phyloP scores from a whole-genome alignment of 2,329 filamentous ascomycete species.

The Aspergillus fischeri region DNA sequence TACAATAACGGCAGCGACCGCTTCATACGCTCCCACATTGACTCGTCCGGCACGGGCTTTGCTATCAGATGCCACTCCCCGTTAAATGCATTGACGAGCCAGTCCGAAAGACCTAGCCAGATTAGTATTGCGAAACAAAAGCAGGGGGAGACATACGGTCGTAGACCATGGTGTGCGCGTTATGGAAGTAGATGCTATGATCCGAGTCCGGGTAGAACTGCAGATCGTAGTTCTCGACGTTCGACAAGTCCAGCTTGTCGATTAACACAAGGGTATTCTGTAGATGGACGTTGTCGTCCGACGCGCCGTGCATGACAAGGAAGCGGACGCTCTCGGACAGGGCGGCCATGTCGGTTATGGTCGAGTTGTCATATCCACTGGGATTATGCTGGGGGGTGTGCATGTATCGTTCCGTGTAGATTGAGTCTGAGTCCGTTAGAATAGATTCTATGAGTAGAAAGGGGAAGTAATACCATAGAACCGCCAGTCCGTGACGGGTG shows the following conservation, averaged over 20 bases:
- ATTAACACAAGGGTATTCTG: conserved; percentile 88
- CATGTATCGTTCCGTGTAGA: conserved; percentile 71
- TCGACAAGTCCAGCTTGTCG: conserved; percentile 76
- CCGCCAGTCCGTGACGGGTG: conserved; percentile 96
- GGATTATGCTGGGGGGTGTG: conserved; percentile 81
- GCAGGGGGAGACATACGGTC: conserved; percentile 62
- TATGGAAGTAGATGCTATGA: conserved; percentile 92
- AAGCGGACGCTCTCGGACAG: conserved; percentile 77
- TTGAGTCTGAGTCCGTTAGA: conserved; percentile 26
- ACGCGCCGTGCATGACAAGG: conserved; percentile 91
- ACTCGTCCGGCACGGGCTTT: conserved; percentile 46
- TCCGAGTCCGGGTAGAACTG: conserved; percentile 96
- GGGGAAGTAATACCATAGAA: conserved; percentile 61
- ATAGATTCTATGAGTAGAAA: neutral
- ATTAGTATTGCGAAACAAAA: conserved; percentile 2
- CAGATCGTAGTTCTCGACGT: conserved; percentile 90
- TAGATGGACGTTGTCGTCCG: conserved; percentile 96
- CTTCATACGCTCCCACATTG: conserved; percentile 23
- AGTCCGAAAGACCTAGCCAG: conserved; percentile 54
- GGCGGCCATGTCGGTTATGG: conserved; percentile 69
- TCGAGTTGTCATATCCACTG: conserved; percentile 69
- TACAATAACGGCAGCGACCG: conserved; percentile 8
- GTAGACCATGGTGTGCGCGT: conserved; percentile 85
- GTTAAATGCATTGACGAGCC: conserved; percentile 97
- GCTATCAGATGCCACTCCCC: conserved; percentile 76